Percentiles rank a stretch among this genome's conserved stretches.
Evolutionary conservation across 2,329 filamentous ascomycete genomes (phyloP).

Genomic region (Alternaria brassicae): DNA sequence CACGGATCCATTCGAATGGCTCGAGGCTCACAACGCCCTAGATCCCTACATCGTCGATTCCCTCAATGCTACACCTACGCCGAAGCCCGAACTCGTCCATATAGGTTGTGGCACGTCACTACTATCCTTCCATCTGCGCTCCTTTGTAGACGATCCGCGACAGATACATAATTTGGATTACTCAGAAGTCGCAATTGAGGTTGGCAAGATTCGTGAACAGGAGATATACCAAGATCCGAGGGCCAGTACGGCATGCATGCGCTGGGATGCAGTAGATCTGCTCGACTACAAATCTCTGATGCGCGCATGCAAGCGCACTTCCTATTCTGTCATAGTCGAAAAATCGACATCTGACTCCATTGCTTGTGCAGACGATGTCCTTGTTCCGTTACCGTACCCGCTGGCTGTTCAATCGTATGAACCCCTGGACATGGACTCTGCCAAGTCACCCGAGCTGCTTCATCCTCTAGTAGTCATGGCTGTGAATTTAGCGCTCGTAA

Average conservation of each 20-base stretch:
- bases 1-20: constrained; percentile 49
- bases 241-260: constrained; percentile 23
- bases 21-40: constrained; percentile 40
- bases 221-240: constrained; percentile 24
- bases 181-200: constrained; percentile 44
- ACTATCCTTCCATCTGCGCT: constrained; percentile 48
- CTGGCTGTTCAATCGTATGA: constrained; percentile 19
- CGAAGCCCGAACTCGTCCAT: constrained; percentile 42
- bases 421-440: constrained; percentile 1
- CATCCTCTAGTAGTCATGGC: constrained; percentile 51
- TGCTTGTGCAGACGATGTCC: constrained; percentile 45
- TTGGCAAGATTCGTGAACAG: constrained; percentile 41
- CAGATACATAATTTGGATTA: constrained; percentile 52
- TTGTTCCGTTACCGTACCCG: constrained; percentile 41
- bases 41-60: constrained; percentile 39
- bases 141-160: constrained; percentile 35
- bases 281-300: constrained; percentile 46
- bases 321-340: constrained; percentile 48
- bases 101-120: constrained; percentile 51
- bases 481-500: constrained; percentile 50
- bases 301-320: constrained; percentile 23
- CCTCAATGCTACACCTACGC: constrained; percentile 18
- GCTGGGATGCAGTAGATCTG: constrained; percentile 45
- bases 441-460: constrained; percentile 26
- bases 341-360: constrained; percentile 51